Evolutionary conservation across 2,329 filamentous ascomycete species (phyloP).

Genomic region (Aspergillus flavus): DNA sequence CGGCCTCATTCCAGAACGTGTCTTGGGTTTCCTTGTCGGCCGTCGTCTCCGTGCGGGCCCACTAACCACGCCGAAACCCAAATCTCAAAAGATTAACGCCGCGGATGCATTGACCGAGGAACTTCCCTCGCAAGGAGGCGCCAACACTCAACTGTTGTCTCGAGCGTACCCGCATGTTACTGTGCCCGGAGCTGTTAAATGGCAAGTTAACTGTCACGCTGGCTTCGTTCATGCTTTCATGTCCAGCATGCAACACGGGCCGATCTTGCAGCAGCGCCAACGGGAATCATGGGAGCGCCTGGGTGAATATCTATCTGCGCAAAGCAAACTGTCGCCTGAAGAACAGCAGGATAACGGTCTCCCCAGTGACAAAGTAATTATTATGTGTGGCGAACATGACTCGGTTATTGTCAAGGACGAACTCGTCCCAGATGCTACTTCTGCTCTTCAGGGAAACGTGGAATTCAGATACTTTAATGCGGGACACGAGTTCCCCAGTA

Average conservation of each 20-base stretch:
- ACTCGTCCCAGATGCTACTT: conserved; percentile 61
- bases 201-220: conserved; percentile 68
- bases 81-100: conserved; percentile 38
- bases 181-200: conserved; percentile 65
- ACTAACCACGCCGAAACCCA: conserved; percentile 35
- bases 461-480: conserved; percentile 61
- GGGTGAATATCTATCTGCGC: conserved; percentile 50
- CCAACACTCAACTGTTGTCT: conserved; percentile 54
- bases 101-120: conserved; percentile 48
- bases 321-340: conserved; percentile 35
- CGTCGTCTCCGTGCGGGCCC: conserved; percentile 52
- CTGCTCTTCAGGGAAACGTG: conserved; percentile 61
- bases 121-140: conserved; percentile 35
- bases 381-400: conserved; percentile 69
- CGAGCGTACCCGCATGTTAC: conserved; percentile 55
- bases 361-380: conserved; percentile 56
- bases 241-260: conserved; percentile 69
- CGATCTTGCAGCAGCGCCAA: conserved; percentile 62
- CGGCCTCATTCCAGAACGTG: conserved; percentile 60
- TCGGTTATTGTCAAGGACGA: conserved; percentile 68
- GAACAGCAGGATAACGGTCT: conserved; percentile 35
- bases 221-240: conserved; percentile 73
- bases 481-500: conserved; percentile 72
- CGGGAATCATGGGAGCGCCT: conserved; percentile 64
- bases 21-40: conserved; percentile 57